Base-by-base conservation (phyloP, 2,329 filamentous ascomycete genomes). In the Blastomyces gilchristii region DNA sequence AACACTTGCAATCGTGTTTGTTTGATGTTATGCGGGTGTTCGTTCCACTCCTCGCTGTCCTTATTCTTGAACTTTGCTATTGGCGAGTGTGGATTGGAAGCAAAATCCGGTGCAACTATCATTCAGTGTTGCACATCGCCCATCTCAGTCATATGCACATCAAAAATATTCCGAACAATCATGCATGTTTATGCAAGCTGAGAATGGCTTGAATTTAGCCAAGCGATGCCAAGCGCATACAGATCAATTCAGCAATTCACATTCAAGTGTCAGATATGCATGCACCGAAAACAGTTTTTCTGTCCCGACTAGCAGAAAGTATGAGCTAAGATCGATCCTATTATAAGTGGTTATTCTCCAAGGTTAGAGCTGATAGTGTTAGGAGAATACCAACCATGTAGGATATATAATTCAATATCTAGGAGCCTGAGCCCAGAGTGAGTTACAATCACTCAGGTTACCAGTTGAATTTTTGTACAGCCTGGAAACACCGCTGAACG, bases 121-220 rank as follows among this genome's bases (percentile, higher is more conserved):
- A 45, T 39, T 43, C n/a, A 45, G 8, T 34, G 16, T 31, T 59
- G 22, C 57, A 45, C 14, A 8, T 14, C 12, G 41, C 25, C n/a
- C 41, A n/a, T 22, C 22, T n/a, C 41, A 39, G 16, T 41, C 39
- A 45, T 28, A 59, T 59, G 57, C 57, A 59, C 57, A 47, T 49
- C 57, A 59, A 59, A 47, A 59, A 59, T 59, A 49, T 59, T 59
- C 57, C 57, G 57, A 59, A 57, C 41, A 28, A 58, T 34, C 57
- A 47, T 47, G 57, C 43, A 59, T 2, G 54, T 43, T 58, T 16
- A 58, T 58, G 56, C 56, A 37, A 58, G 39, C 18, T 41, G 41
- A 49, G 8, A 11, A 11, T 59, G 57, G 22, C 49, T 49, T 43
- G 34, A 59, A 59, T 31, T 25, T n/a, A 31, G 43, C 57, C 56